phyloP scores from a whole-genome alignment of 2,329 filamentous ascomycete genomes.

The Fusarium vanettenii region DNA sequence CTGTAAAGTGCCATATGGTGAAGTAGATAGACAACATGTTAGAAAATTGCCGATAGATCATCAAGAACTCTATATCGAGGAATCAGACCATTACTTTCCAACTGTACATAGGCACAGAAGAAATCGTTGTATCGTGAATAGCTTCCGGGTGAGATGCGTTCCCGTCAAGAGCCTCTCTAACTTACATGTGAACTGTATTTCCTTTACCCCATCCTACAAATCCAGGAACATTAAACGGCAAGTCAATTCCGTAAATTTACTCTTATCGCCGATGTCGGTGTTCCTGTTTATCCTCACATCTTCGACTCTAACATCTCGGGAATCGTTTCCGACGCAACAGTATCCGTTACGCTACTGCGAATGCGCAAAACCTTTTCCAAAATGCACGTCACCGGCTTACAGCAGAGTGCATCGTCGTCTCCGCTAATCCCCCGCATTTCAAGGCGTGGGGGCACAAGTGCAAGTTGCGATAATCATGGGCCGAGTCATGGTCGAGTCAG shows the following conservation, averaged over 20 bases:
- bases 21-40: neutral
- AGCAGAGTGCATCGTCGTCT: neutral
- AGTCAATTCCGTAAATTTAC: neutral
- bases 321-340: neutral
- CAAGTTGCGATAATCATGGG: neutral
- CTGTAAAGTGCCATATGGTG: neutral
- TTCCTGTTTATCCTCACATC: neutral
- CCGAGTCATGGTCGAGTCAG: conserved; percentile 6
- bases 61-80: neutral
- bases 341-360: neutral
- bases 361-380: neutral
- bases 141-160: neutral
- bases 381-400: neutral
- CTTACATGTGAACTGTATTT: neutral
- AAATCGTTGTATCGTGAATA: neutral
- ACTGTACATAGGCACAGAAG: neutral
- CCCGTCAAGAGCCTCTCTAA: neutral
- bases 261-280: neutral
- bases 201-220: neutral
- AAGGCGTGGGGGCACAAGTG: neutral
- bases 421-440: neutral
- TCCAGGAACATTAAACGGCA: neutral
- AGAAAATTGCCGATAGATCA: neutral
- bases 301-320: neutral
- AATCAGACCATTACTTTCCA: neutral